Evolutionary conservation across 805 yeast species (phyloP), one percentile per base, ranked within the genome.

Genomic region (Cyberlindnera maclurae): DNA sequence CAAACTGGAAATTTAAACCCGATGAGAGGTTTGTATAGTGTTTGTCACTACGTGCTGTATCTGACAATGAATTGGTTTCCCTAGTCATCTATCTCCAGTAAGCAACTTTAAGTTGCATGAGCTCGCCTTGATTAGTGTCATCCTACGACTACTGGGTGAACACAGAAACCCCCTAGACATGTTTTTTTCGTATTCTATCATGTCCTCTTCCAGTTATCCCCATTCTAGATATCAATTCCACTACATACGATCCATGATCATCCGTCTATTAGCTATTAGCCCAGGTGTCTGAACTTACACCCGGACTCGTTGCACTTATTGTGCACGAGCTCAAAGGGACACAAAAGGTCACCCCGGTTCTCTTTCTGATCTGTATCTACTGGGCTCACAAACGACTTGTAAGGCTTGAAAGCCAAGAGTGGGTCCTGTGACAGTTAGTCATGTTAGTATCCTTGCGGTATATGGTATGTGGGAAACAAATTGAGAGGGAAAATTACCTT

Each of bases 241-340:
- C 20, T 24, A 29, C 17, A 12, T 13, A 11, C 5, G 12, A 16
- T 29, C 3, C 10, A 20, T 20, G 24, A 5, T 20, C 24, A 20
- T 20, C 24, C 8, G 24, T 20, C 8, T 20, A 20, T 20, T 20
- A 15, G 16, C 17, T 31, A 16, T 31, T 12, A 33, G 18, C 36
- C 36, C 29, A 52, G 38, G 37, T 55, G 59, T 29, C 39, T 43
- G 34, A 55, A 52, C 34, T 44, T 34, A 28, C 59, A 55, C 6
- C 16, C 44, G 8, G 36, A 34, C 15, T 51, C 56, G 9, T 38
- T 27, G 32, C 59, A 55, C 6, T 29, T 17, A 12, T 54, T 49
- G 37, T 44, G 48, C 13, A 45, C 37, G 17, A 52, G 40, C 16
- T 53, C 52, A 29, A 53, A 34, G 3, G 57, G 56, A 34, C 57